Evolutionary conservation across 1,284 basidiomycete genomes (phyloP), one percentile per base, ranked within the genome.

Genomic region (Kalmanozyma brasiliensis): DNA sequence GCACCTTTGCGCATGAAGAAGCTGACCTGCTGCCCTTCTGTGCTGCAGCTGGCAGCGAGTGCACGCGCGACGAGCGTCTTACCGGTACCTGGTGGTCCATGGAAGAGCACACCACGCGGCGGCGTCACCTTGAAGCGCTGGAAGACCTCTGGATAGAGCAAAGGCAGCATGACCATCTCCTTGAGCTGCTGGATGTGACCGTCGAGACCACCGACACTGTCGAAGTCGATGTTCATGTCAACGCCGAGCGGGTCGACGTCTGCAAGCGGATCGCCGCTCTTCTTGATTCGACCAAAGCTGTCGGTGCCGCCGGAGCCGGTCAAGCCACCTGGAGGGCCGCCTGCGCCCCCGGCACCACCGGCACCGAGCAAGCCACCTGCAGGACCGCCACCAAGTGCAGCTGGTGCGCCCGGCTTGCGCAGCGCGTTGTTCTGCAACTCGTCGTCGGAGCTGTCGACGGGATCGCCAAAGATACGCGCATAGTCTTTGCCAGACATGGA

Each of bases 1-100:
- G 96, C 96, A 35, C 96, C 96, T 84, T 99, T 99, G 46, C 96
- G 91, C 96, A 99, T 98, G 86, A 97, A 98, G 86, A 99, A 99
- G 2, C 92, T 91, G 35, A 98, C 95, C 74, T 91, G 89, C 74
- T 91, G 91, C 29, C 93, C 94, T 44, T 92, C 89, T 1, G 89
- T 89, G 44, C 92, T 90, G 83, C 93, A 95, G 68, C 92, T 96
- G 0, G 95, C 92, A 0, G 96, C 95, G 4, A 99, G 86, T 0
- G 96, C 96, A 61, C 96, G 87, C 0, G 96, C 96, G 4, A 82
- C 77, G 24, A 82, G 71, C 35, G 80, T 82, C 64, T 82, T 82
- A 46, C 80, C 80, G 10, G 80, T 82, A 23, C 80, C 80, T 8
- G 80, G 80, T 2, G 80, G 80, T 11, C 80, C 80, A 47, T 82